A percentile compares a stretch with the other conserved stretches of the same genome.
Conservation (phyloP, 2,329 filamentous ascomycete species). For the Sporothrix sp. region DNA sequence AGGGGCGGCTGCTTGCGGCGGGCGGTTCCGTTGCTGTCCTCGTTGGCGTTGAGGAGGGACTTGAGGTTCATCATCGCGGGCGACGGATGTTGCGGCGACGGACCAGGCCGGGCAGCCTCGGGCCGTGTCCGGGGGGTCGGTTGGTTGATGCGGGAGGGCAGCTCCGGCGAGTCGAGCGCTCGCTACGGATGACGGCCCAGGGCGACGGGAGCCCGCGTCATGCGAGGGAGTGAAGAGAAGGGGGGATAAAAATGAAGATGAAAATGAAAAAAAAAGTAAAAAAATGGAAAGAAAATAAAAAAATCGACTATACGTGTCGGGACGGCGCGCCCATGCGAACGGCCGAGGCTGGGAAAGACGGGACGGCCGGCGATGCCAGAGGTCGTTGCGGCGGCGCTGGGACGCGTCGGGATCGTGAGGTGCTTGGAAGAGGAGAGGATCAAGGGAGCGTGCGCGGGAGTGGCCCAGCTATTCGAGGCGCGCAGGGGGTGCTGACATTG, state of each 20-base stretch:
- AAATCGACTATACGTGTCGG: too few relatives aligned
- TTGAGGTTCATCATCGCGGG: conserved; percentile 39
- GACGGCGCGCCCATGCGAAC: too few relatives aligned
- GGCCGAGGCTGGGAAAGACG: too few relatives aligned
- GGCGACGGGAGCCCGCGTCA: neutral
- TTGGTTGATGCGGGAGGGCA: neutral
- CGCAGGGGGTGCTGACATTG: conserved; percentile 4
- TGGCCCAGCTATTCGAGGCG: conserved; percentile 2
- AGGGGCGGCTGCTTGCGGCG: conserved; percentile 26
- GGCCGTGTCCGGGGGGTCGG: neutral
- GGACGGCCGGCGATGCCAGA: too few relatives aligned
- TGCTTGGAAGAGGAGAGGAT: too few relatives aligned
- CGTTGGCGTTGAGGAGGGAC: conserved; percentile 45
- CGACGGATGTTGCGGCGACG: conserved; percentile 18
- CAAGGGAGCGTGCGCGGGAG: too few relatives aligned
- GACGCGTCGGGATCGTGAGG: too few relatives aligned
- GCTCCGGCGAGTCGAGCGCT: neutral
- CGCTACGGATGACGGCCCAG: neutral
- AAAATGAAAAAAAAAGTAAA: neutral
- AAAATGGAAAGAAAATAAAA: too few relatives aligned
- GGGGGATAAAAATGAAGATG: neutral
- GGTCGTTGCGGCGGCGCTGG: too few relatives aligned
- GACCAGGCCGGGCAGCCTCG: neutral
- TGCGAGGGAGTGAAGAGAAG: conserved; percentile 2
- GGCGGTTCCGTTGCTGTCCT: conserved; percentile 27